These are phyloP conservation scores for Lactuca saligna DNA, from an alignment of 129 eudicot genomes.

Conservation along the genomic window DNA sequence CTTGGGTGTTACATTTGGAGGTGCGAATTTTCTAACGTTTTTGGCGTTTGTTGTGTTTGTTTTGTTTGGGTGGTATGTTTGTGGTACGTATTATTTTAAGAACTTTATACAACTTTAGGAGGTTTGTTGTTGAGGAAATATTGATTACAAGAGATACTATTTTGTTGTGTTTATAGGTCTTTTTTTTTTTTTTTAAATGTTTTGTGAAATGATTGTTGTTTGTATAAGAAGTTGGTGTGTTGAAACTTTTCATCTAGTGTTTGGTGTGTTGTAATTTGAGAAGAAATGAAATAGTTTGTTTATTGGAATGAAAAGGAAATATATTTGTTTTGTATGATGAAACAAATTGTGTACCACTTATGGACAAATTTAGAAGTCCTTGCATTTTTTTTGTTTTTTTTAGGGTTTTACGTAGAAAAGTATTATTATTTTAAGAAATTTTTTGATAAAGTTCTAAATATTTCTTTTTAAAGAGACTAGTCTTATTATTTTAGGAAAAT, in stretches of 20 bases:
- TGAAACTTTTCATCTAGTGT: neutral
- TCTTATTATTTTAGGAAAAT: too few species aligned
- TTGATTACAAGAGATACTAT: neutral
- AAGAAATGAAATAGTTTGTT: neutral
- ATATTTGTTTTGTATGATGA: neutral
- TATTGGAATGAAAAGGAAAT: neutral
- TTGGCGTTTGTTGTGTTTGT: constrained; percentile 52
- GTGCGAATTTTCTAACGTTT: constrained; percentile 56
- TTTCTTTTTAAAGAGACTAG: too few species aligned
- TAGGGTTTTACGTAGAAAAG: too few species aligned
- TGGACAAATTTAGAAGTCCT: too few species aligned
- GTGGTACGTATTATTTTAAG: constrained; percentile 71
- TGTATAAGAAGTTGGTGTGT: constrained; percentile 7
- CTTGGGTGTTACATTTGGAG: constrained; percentile 66
- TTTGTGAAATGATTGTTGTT: constrained; percentile 12
- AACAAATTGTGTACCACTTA: neutral
- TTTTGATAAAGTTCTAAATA: too few species aligned
- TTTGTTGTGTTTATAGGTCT: constrained; percentile 18
- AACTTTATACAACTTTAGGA: constrained; percentile 52
- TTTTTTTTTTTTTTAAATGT: constrained; percentile 3
- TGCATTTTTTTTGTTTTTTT: too few species aligned
- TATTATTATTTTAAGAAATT: too few species aligned
- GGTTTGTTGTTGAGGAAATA: neutral
- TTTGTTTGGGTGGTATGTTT: constrained; percentile 73
- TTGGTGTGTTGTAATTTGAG: too few species aligned